Evolutionary conservation across 768 basidiomycete species (phyloP).

Genomic region (Amylocystis lapponica): DNA sequence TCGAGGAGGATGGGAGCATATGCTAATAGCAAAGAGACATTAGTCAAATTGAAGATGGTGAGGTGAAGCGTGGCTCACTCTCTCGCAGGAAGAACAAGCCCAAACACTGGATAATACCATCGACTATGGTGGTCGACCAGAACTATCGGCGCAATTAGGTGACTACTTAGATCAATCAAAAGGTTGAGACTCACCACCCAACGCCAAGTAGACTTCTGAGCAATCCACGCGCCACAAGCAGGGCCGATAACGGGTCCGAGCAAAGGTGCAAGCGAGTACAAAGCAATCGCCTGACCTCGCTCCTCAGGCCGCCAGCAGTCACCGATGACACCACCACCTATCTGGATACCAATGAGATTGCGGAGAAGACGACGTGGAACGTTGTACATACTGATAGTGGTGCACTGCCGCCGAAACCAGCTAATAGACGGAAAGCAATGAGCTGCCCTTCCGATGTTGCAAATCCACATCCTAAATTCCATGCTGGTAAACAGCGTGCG

Average conservation of each 20-base stretch:
- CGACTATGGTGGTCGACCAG: conserved; percentile 59
- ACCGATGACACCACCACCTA: conserved; percentile 63
- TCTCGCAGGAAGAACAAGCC: conserved; percentile 56
- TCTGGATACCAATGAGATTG: conserved; percentile 19
- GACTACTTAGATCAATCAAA: background rate
- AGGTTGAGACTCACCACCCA: conserved; percentile 48
- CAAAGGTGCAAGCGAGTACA: conserved; percentile 61
- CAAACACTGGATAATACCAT: conserved; percentile 44
- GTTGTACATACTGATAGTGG: conserved; percentile 26
- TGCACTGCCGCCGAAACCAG: conserved; percentile 33
- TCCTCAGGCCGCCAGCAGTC: conserved; percentile 60
- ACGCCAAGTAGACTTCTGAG: conserved; percentile 59
- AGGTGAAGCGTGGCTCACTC: conserved; percentile 36
- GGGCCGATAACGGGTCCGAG: conserved; percentile 64
- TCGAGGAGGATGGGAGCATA: conserved; percentile 33
- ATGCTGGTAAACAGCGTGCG: conserved; percentile 28
- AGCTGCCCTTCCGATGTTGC: conserved; percentile 25
- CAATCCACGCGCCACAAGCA: conserved; percentile 58
- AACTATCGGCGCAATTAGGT: conserved; percentile 34
- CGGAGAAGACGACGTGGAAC: background rate
- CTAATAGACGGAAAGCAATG: conserved; percentile 34
- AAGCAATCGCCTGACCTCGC: conserved; percentile 54
- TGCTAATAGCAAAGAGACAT: conserved; percentile 18
- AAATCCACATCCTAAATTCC: conserved; percentile 42
- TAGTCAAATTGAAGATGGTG: background rate